Percentiles rank a stretch among this genome's conserved stretches.
phyloP scores from a whole-genome alignment of 306 rosid genomes.

The Sindora glabra region DNA sequence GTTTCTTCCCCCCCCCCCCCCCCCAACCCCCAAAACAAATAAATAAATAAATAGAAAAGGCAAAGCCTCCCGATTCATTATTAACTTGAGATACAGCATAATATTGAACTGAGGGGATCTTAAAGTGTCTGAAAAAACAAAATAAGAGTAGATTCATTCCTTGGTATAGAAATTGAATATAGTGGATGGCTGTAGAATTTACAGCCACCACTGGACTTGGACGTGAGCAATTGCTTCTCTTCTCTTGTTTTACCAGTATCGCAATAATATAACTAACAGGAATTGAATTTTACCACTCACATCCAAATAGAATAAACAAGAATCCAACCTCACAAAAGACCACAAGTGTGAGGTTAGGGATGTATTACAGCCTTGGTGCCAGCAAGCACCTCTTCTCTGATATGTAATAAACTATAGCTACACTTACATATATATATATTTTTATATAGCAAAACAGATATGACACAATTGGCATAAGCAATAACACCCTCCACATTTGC shows the following conservation, averaged over 20 bases:
- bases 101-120: no score
- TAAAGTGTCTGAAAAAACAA: no score
- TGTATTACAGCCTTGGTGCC: slow-evolving; percentile 25
- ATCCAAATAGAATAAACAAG: no score
- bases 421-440: no score
- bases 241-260: slow-evolving; percentile 16
- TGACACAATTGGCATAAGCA: slow-evolving; percentile 30
- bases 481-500: slow-evolving; percentile 39
- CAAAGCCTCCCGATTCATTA: no score
- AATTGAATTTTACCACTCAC: no score
- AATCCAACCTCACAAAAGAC: slow-evolving; percentile 30
- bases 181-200: slow-evolving; percentile 24
- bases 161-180: slow-evolving; percentile 28
- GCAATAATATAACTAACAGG: slow-evolving; percentile 1
- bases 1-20: no score
- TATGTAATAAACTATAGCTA: slow-evolving; percentile 32
- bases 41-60: no score
- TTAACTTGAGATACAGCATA: no score
- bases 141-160: slow-evolving; percentile 15
- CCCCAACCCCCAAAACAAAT: no score
- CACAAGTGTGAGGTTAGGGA: slow-evolving; percentile 18
- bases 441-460: slow-evolving; percentile 36
- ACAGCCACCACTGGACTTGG: slow-evolving; percentile 18
- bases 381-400: no score
- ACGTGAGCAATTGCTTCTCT: slow-evolving; percentile 14